These are phyloP conservation scores for Umbilicus rupestris DNA, from an alignment of 164 flowering plant genomes.

Conservation along the genomic window DNA sequence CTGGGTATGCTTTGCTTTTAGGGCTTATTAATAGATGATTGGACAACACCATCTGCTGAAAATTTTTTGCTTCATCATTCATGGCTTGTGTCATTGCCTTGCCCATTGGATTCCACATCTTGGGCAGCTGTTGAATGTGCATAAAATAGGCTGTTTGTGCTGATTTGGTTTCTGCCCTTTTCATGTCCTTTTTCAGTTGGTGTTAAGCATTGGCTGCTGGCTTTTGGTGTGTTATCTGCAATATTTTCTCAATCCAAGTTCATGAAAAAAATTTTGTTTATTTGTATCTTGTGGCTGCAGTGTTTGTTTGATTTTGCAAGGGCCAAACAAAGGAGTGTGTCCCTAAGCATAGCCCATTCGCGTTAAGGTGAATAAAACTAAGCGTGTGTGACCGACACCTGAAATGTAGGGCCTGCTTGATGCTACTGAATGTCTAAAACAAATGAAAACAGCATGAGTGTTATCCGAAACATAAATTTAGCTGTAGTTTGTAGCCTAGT, in stretches of 20 bases:
- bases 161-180: not conserved
- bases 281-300: not conserved
- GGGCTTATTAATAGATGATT: not conserved
- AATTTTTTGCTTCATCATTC: conserved; percentile 4
- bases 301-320: not conserved
- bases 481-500: not conserved
- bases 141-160: not conserved
- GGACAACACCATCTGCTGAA: conserved; percentile 1
- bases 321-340: not conserved
- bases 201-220: not conserved
- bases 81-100: not conserved
- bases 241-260: not conserved
- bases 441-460: conserved; percentile 1
- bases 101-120: conserved; percentile 2
- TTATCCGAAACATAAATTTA: not conserved
- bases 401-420: conserved; percentile 5
- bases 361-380: not conserved
- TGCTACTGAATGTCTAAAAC: not conserved
- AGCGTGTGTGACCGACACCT: not conserved
- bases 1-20: not conserved
- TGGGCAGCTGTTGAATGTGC: not conserved
- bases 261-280: not conserved
- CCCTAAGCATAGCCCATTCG: not conserved
- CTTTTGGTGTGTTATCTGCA: not conserved
- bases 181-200: not conserved